These are phyloP conservation scores for Chaetomiaceae sp. DNA, from an alignment of 2,329 filamentous ascomycete species.

Conservation along the genomic window DNA sequence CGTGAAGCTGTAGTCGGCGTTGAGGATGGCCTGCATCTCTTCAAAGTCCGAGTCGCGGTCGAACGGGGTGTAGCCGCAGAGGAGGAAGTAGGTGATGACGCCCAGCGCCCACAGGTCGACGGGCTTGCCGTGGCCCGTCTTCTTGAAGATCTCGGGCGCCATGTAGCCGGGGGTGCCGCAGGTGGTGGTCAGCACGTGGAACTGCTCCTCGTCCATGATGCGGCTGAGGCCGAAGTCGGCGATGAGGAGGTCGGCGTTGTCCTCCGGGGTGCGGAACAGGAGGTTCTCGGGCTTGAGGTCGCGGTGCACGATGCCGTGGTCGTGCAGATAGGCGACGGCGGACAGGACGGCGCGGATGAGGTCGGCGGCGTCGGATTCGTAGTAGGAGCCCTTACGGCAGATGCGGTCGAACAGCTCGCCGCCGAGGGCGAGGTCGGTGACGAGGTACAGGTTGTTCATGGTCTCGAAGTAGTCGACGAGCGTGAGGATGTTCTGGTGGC, in stretches of 20 bases:
- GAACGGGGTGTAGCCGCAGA: slow-evolving; percentile 97
- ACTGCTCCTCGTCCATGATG: slow-evolving; percentile 99
- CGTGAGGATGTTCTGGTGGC: slow-evolving; percentile 95
- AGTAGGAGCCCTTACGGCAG: slow-evolving; percentile 97
- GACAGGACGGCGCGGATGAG: slow-evolving; percentile 92
- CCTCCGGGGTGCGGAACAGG: slow-evolving; percentile 92
- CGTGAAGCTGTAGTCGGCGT: slow-evolving; percentile 93
- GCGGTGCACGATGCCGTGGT: slow-evolving; percentile 96
- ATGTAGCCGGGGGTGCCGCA: slow-evolving; percentile 98
- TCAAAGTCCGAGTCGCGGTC: slow-evolving; percentile 96
- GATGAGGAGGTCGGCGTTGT: slow-evolving; percentile 94
- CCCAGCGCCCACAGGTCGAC: slow-evolving; percentile 98
- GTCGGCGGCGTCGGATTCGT: slow-evolving; percentile 93
- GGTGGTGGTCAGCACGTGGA: slow-evolving; percentile 94
- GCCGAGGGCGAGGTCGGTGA: slow-evolving; percentile 92
- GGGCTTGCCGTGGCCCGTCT: slow-evolving; percentile 94
- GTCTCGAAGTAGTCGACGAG: slow-evolving; percentile 99
- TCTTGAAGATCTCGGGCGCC: slow-evolving; percentile 99
- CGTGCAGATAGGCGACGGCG: slow-evolving; percentile 96
- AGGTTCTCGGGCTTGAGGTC: slow-evolving; percentile 97
- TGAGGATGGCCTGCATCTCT: slow-evolving; percentile 98
- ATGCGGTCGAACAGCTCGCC: slow-evolving; percentile 98
- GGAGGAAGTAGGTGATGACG: slow-evolving; percentile 96
- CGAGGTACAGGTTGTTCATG: slow-evolving; percentile 98
- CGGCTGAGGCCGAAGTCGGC: slow-evolving; percentile 93